Conservation (phyloP, 306 rosid genomes). For the Comarum palustre region DNA sequence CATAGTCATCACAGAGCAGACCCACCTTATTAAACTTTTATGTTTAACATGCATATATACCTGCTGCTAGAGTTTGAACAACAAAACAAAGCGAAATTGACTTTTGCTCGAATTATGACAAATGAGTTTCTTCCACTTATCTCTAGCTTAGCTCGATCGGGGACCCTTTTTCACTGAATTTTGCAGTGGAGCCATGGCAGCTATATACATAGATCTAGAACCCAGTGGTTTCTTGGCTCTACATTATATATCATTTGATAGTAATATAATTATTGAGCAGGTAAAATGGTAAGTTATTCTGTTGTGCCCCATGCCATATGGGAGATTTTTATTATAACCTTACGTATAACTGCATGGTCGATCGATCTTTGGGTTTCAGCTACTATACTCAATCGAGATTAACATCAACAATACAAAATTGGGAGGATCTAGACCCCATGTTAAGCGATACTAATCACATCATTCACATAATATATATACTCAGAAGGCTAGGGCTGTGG, state of each 20-base stretch:
- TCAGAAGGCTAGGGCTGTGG: not conserved
- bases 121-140: conserved; percentile 17
- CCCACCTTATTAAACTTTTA: conserved; percentile 10
- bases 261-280: not conserved
- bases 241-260: not conserved
- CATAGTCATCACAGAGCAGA: conserved; percentile 2
- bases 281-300: not conserved
- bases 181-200: conserved; percentile 12
- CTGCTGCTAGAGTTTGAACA: not conserved
- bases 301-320: not conserved
- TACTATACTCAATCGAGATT: not conserved
- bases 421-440: too few species aligned
- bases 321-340: not conserved
- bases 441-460: not conserved
- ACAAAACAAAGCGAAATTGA: conserved; percentile 3
- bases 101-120: conserved; percentile 13
- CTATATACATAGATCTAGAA: not conserved
- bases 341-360: too few species aligned
- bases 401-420: not conserved
- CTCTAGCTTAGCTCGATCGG: not conserved
- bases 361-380: not conserved
- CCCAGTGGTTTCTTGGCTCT: not conserved
- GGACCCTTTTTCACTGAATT: conserved; percentile 8
- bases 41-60: not conserved
- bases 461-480: not conserved